phyloP scores from a whole-genome alignment of 495 filamentous ascomycete species.

The Penicillium steckii region DNA sequence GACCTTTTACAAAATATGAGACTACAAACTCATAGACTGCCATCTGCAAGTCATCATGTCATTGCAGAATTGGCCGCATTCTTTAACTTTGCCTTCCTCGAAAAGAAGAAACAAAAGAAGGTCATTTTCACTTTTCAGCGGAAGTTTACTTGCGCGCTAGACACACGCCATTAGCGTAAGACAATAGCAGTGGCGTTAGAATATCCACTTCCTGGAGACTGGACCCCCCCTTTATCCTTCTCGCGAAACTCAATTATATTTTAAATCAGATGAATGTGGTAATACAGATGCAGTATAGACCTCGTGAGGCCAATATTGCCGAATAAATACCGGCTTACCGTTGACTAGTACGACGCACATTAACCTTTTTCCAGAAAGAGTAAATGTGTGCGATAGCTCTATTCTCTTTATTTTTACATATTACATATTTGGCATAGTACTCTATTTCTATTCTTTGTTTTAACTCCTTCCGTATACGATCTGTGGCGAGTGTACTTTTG shows the following conservation, averaged over 20 bases:
- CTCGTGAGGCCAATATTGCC: background rate
- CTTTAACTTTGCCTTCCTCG: too few relatives aligned
- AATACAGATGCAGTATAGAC: background rate
- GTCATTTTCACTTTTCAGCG: background rate
- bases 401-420: constrained; percentile 2
- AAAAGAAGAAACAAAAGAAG: too few relatives aligned
- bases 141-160: background rate
- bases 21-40: too few relatives aligned
- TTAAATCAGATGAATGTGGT: background rate
- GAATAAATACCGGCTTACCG: background rate
- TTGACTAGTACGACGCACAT: background rate
- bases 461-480: background rate
- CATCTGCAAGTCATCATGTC: too few relatives aligned
- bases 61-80: too few relatives aligned
- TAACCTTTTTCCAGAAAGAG: background rate
- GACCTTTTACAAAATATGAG: too few relatives aligned
- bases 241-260: background rate
- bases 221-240: background rate
- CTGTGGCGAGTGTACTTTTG: background rate
- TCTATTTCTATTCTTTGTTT: background rate
- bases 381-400: background rate
- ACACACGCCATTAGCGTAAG: background rate
- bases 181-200: background rate
- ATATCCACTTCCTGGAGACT: background rate
- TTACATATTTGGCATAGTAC: too few relatives aligned